Evolutionary conservation across 176 grass and related monocot genomes (phyloP), one percentile per base, ranked within the genome.

Genomic region (Cenchrus fungigraminus): DNA sequence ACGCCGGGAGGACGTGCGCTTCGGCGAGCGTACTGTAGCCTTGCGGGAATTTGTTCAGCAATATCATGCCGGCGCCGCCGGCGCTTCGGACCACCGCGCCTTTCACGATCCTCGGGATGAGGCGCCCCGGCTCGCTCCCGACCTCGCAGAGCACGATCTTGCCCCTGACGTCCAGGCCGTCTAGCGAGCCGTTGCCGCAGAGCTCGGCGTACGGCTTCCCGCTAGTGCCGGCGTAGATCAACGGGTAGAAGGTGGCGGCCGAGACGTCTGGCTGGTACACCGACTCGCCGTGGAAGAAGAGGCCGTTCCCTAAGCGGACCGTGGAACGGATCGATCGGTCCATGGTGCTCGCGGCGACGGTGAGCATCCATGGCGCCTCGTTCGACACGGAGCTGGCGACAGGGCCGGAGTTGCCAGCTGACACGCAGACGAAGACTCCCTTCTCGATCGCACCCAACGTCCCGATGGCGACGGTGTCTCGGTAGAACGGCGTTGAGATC

Each of bases 341-440:
- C 81, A 91, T 93, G 17, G 89, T 97, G 52, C 84, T 87, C 4
- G 89, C 94, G 0, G 71, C 91, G 22, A 97, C 91, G 7, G 89
- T 97, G n/a, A 97, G 87, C 44, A 91, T 78, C 91, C 91, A 93
- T 0, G 94, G 94, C 12, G 91, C 89, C 43, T 91, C 91, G 29
- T 91, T 97, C 0, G 54, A 12, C 57, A 93, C 57, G 0, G 81
- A 56, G 31, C 19, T 68, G 19, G 0, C 0, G 14, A 11, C 9
- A 1, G 89, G 94, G 2, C 91, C 91, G 0, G 20, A 2, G 53
- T 93, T 97, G 0, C 85, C 89, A 0, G 86, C 87, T 0, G 91
- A 77, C 82, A 84, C 76, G 75, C 69, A 91, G 9, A 97, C 89
- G 1, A 91, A 91, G 0, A 97, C 62, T 0, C 82, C 84, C 32